Base-by-base conservation (phyloP, 768 basidiomycete genomes). In the Roridomyces roridus region DNA sequence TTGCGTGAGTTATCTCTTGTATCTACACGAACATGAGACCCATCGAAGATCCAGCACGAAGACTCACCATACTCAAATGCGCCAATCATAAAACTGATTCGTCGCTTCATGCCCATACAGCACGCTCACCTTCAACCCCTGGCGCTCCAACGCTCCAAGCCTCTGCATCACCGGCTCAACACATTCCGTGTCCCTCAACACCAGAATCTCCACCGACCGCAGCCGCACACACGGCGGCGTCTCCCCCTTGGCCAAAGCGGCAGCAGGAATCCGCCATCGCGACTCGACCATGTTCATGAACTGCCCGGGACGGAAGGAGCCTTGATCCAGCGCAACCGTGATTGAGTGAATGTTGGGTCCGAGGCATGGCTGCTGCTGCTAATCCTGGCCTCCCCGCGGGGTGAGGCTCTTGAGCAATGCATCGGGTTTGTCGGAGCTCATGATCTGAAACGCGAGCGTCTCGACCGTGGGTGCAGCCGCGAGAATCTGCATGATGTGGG, bases 201-300 rank as follows among this genome's bases (percentile, higher is more conserved):
- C 10, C 15, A 52, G 15, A 8, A 58, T 29, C 46, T 52, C 46
- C 3, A 48, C 26, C 40, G 50, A 35, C n/a, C n/a, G n/a, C n/a
- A n/a, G n/a, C n/a, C n/a, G n/a, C n/a, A n/a, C n/a, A n/a, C n/a
- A n/a, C n/a, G n/a, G n/a, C n/a, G n/a, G n/a, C n/a, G n/a, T n/a
- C n/a, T n/a, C n/a, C n/a, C n/a, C n/a, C n/a, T n/a, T n/a, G n/a
- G 20, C 51, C 45, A n/a, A 58, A 46, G 6, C 51, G 45, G 50
- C 50, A 36, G 8, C 39, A 52, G 4, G 31, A 39, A 58, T 43
- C 10, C 51, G 51, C 57, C 57, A 52, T 5, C 51, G 50, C 26
- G 51, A 52, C 18, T 58, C 57, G 4, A 52, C 25, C 57, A 52
- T 58, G 1, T 25, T 20, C 3, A 48, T 12, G 34, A 58, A 43